Percentiles rank a stretch among this genome's conserved stretches.
Conservation (phyloP, 495 filamentous ascomycete genomes). For the Monascus purpureus region DNA sequence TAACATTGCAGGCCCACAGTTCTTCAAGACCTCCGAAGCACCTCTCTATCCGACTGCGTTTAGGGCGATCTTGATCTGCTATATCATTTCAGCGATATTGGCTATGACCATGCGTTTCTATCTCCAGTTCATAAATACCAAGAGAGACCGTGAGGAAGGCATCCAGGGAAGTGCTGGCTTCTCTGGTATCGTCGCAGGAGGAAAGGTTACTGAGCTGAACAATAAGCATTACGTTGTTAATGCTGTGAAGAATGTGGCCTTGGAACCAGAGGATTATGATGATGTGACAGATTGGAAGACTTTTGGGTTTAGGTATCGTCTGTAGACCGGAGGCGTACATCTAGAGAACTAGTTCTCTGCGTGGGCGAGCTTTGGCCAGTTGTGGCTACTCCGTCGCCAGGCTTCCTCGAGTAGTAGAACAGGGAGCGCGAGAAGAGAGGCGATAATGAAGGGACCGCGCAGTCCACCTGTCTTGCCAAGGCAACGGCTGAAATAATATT, state of each 20-base stretch:
- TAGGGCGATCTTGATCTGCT: background rate
- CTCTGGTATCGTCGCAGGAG: too few relatives aligned
- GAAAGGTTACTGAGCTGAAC: background rate
- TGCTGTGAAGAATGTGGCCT: background rate
- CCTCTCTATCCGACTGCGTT: constrained; percentile 24
- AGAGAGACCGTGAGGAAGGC: background rate
- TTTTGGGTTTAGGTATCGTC: background rate
- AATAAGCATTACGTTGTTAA: too few relatives aligned
- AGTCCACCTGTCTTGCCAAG: too few relatives aligned
- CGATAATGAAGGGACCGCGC: too few relatives aligned
- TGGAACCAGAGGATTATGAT: background rate
- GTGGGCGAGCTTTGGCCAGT: too few relatives aligned
- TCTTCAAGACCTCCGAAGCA: constrained; percentile 37
- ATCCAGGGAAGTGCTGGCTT: too few relatives aligned
- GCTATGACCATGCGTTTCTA: background rate
- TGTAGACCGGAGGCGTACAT: too few relatives aligned
- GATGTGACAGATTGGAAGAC: background rate
- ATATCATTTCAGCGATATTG: background rate
- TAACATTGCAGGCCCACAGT: constrained; percentile 47
- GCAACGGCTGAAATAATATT: too few relatives aligned
- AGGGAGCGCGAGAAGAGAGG: too few relatives aligned
- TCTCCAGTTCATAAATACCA: background rate
- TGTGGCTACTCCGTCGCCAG: too few relatives aligned
- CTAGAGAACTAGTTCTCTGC: too few relatives aligned
- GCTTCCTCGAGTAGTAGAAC: too few relatives aligned